These are phyloP conservation scores for Verruconis gallopava DNA, from an alignment of 2,329 filamentous ascomycete genomes.

Conservation along the genomic window DNA sequence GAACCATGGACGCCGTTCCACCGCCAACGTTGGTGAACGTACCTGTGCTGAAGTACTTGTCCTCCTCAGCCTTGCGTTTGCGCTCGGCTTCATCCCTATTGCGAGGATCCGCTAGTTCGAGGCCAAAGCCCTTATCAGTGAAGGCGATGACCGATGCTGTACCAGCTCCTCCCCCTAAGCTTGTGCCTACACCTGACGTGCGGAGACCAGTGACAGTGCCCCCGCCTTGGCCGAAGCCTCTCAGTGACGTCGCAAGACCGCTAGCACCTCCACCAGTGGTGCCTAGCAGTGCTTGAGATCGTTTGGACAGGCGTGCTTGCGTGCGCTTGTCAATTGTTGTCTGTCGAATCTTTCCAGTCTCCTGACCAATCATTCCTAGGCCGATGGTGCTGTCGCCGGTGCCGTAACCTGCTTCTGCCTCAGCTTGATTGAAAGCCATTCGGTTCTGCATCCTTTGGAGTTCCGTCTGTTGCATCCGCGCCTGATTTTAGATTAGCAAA, in stretches of 20 bases:
- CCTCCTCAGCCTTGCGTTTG: slow-evolving; percentile 88
- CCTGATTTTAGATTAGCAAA: too few species aligned
- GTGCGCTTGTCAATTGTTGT: slow-evolving; percentile 89
- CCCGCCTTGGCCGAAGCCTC: slow-evolving; percentile 45
- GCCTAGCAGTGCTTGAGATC: slow-evolving; percentile 25
- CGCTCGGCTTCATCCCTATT: slow-evolving; percentile 73
- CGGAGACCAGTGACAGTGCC: slow-evolving; percentile 60
- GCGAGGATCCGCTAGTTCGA: slow-evolving; percentile 92
- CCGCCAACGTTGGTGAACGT: slow-evolving; percentile 77
- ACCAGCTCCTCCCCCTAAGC: slow-evolving; percentile 43
- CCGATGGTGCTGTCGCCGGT: slow-evolving; percentile 74
- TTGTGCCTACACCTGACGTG: slow-evolving; percentile 66
- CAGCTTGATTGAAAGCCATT: slow-evolving; percentile 90
- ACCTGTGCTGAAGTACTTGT: slow-evolving; percentile 94
- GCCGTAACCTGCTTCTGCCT: slow-evolving; percentile 85
- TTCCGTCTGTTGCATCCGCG: slow-evolving; percentile 91
- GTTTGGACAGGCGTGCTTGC: slow-evolving; percentile 82
- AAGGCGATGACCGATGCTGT: slow-evolving; percentile 84
- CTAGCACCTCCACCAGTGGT: slow-evolving; percentile 88
- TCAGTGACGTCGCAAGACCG: slow-evolving; percentile 64
- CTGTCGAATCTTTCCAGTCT: slow-evolving; percentile 75
- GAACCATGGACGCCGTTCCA: slow-evolving; percentile 9
- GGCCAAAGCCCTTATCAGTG: slow-evolving; percentile 62
- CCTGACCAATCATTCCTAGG: slow-evolving; percentile 87
- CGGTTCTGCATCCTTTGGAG: slow-evolving; percentile 92